These are phyloP conservation scores for Oxalis stricta DNA, from an alignment of 441 rosid genomes.

Conservation along the genomic window DNA sequence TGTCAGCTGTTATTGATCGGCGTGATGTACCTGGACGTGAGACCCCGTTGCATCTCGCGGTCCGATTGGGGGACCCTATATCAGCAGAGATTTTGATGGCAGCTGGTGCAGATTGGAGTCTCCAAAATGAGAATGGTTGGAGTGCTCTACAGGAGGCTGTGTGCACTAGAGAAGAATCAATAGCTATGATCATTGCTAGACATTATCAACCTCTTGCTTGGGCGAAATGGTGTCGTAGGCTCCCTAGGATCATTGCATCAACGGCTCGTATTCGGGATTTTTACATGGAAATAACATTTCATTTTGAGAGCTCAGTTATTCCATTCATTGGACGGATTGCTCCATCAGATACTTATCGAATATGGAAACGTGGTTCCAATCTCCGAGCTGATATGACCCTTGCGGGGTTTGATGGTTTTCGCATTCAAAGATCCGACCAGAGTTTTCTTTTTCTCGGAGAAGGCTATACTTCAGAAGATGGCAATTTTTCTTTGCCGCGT, in stretches of 20 bases:
- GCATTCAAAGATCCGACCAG: conserved; percentile 88
- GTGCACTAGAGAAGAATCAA: conserved; percentile 80
- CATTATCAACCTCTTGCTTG: conserved; percentile 97
- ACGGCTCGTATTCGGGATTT: conserved; percentile 79
- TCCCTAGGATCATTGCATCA: conserved; percentile 79
- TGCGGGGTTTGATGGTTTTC: conserved; percentile 95
- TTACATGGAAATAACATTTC: conserved; percentile 94
- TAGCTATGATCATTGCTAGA: conserved; percentile 77
- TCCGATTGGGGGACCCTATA: conserved; percentile 55
- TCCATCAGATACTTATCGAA: conserved; percentile 94
- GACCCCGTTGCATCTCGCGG: conserved; percentile 94
- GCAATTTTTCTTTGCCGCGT: conserved; percentile 46
- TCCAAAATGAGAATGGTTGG: conserved; percentile 98
- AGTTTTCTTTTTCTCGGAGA: conserved; percentile 85
- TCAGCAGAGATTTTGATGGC: conserved; percentile 93
- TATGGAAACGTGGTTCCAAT: conserved; percentile 96
- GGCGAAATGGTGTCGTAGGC: conserved; percentile 98
- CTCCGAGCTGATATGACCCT: conserved; percentile 98
- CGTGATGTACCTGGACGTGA: conserved; percentile 95
- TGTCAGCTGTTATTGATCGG: conserved; percentile 58
- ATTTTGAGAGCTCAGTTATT: conserved; percentile 94
- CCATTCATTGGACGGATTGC: conserved; percentile 97
- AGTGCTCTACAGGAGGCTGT: conserved; percentile 98
- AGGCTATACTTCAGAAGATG: conserved; percentile 67
- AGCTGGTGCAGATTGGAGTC: conserved; percentile 98